Base-by-base conservation (phyloP, 2,329 filamentous ascomycete genomes). In the Thermothelomyces thermophilus region DNA sequence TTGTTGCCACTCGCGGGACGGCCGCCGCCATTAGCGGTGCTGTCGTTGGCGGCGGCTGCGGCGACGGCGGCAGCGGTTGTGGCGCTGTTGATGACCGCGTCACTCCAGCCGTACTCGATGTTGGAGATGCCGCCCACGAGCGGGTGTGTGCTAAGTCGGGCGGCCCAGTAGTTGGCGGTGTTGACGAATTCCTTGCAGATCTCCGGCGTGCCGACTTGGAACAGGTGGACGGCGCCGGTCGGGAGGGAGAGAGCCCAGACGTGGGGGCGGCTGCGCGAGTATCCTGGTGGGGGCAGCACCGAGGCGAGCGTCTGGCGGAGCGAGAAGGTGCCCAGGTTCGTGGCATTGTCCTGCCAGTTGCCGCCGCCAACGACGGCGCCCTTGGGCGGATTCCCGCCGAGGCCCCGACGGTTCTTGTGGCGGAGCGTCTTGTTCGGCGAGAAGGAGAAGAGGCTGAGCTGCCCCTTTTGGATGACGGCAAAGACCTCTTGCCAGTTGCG, bases 301-400 rank as follows among this genome's bases (percentile, higher is more conserved):
- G 89, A 95, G 10, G 93, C 93, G 57, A 97, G 86, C 0, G 90
- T 94, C 66, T 97, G 90, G 17, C 90, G 82, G 7, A 98, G 80
- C 37, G 86, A 83, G 66, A 96, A 97, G 17, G 84, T 86, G 60
- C 88, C 90, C 9, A 96, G 75, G 56, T 84, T 88, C 56, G 95
- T 90, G 5, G 93, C 93, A 63, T 95, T 97, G 59, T 96, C 90
- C 66, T 91, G 91, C 93, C 93, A 98, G 66, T 98, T 97, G 20
- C 93, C 93, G 53, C 93, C 93, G 57, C 93, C 93, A 2, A 97
- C 93, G 6, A 83, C 80, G 11, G 80, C 82, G 9, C 77, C 76
- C 50, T 73, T 74, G 46, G 73, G 68, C 20, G 70, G 44, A 1
- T 41, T 51, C 9, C 48, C 51, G 45, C 48, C 48, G 4, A 71